These are phyloP conservation scores for Botrytis pseudocinerea DNA, from an alignment of 2,329 filamentous ascomycete genomes.

Conservation along the genomic window DNA sequence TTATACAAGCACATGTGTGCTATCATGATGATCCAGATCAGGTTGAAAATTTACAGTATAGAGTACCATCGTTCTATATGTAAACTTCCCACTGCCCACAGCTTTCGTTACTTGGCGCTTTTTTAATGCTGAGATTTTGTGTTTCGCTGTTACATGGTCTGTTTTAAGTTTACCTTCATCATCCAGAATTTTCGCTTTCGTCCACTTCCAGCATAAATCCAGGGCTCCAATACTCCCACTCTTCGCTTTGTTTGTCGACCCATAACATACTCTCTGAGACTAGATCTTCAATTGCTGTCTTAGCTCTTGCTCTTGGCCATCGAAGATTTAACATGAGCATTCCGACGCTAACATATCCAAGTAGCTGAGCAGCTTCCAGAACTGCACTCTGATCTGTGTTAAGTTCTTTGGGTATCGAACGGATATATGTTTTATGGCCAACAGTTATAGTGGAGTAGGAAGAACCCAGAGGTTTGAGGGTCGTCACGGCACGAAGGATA, in stretches of 20 bases:
- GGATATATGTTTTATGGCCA: constrained; percentile 81
- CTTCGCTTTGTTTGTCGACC: constrained; percentile 82
- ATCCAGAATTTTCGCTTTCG: constrained; percentile 27
- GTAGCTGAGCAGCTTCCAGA: constrained; percentile 83
- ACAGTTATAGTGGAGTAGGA: constrained; percentile 84
- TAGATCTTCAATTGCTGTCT: constrained; percentile 87
- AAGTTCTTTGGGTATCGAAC: constrained; percentile 90
- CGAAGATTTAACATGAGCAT: constrained; percentile 85
- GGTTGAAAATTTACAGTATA: neutral
- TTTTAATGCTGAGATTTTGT: neutral
- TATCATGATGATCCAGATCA: neutral
- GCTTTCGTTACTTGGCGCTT: neutral
- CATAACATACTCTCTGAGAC: constrained; percentile 88
- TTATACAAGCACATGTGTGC: neutral
- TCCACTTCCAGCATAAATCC: constrained; percentile 59
- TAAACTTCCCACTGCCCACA: neutral
- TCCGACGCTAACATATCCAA: constrained; percentile 85
- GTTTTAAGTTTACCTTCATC: constrained; percentile 13
- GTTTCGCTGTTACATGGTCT: neutral
- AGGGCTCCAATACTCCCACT: constrained; percentile 94
- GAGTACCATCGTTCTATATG: neutral
- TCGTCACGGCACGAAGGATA: constrained; percentile 83
- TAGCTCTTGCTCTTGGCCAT: constrained; percentile 82
- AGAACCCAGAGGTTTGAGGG: constrained; percentile 81
- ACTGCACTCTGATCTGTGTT: constrained; percentile 93